Evolutionary conservation across 2,329 filamentous ascomycete genomes (phyloP), one percentile per base, ranked within the genome.

Genomic region (Ceratocystis lukuohia): DNA sequence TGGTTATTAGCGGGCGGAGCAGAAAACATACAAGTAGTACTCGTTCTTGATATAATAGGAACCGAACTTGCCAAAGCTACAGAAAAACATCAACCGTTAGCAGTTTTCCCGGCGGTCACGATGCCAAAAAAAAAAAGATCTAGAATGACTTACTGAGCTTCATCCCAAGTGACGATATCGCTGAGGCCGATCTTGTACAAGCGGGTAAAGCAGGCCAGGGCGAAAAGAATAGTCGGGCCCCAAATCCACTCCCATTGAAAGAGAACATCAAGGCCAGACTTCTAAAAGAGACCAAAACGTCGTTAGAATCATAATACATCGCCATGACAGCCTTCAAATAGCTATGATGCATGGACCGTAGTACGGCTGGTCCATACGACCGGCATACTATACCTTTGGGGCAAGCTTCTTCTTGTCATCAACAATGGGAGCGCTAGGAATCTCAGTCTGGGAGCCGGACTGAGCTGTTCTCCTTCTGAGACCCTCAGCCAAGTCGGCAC

Each of bases 1-100:
- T 12, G 17, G 10, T 41, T 37, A 20, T 28, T 20, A n/a, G 20
- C 22, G 30, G 50, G 48, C 20, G n/a, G 7, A 30, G 37, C n/a
- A 25, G 45, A 28, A 64, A 37, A 65, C 69, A 64, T 72, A 71
- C 69, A 99, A 99, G 83, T 99, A 99, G 81, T 97, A 96, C 77
- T 99, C 94, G 76, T 93, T 90, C 77, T 99, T 96, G 74, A 99
- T 87, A 77, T 99, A 99, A 78, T 99, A 93, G 72, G 93, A 97
- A 70, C 94, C 94, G 77, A 99, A 99, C 80, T 99, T 99, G 75
- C 90, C 90, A 76, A 95, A 95, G 76, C 88, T 91, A 59, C 3
- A 67, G 17, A 22, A 46, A 20, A 22, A 61, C 41, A 33, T 8
- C 8, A 28, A 61, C 46, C 44, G 66, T 44, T 62, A 50, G 20